These are phyloP conservation scores for Candida labiduridarum DNA, from an alignment of 1,139 yeast species.

Conservation along the genomic window DNA sequence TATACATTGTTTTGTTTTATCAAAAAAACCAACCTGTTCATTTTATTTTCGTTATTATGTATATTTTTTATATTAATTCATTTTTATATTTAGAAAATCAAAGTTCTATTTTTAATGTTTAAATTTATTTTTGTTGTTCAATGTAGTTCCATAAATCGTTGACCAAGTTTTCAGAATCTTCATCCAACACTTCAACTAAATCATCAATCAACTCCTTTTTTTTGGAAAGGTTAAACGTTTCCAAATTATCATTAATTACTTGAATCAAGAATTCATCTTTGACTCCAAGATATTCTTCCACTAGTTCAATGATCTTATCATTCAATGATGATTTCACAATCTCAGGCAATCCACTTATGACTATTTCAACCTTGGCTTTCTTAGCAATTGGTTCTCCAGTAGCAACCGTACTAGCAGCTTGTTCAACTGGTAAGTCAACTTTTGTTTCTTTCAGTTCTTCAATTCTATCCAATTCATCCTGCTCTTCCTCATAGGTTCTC, in stretches of 20 bases:
- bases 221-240: conserved; percentile 28
- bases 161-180: conserved; percentile 52
- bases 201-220: conserved; percentile 42
- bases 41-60: conserved; percentile 2
- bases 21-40: not conserved
- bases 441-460: conserved; percentile 21
- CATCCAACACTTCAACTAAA: conserved; percentile 55
- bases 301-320: conserved; percentile 38
- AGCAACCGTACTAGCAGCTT: not conserved
- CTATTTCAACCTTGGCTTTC: conserved; percentile 8
- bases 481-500: conserved; percentile 35
- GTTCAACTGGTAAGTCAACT: conserved; percentile 6
- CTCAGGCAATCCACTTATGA: conserved; percentile 18
- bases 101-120: not conserved
- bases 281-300: conserved; percentile 56
- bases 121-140: not conserved
- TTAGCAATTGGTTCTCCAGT: not conserved
- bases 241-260: conserved; percentile 42
- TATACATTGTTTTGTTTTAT: not conserved
- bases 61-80: not conserved
- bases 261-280: conserved; percentile 52
- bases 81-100: not conserved
- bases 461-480: conserved; percentile 31
- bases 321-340: conserved; percentile 24
- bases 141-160: conserved; percentile 37